These are phyloP conservation scores for Mimosa pudica DNA, from an alignment of 306 rosid genomes.

Conservation along the genomic window DNA sequence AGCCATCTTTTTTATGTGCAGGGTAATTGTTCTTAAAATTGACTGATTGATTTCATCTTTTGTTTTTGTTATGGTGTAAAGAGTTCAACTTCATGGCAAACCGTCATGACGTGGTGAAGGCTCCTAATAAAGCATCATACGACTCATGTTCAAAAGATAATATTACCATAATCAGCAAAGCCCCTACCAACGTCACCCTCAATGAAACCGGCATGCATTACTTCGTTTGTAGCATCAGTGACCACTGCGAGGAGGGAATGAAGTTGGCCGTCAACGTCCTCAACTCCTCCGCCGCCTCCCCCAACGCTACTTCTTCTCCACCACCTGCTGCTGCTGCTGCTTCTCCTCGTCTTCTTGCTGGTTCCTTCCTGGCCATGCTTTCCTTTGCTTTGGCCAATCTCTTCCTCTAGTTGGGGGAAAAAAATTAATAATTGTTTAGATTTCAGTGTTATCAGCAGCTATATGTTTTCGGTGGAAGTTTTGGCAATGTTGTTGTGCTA, in stretches of 20 bases:
- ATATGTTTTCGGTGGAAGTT: no score
- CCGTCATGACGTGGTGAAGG: neutral
- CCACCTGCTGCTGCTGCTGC: neutral
- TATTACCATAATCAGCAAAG: neutral
- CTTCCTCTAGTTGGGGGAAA: neutral
- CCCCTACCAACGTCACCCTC: constrained; percentile 22
- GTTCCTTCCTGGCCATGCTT: neutral
- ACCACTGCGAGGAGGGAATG: constrained; percentile 9
- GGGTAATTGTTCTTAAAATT: no score
- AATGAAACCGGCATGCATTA: constrained; percentile 16
- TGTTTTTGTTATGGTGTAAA: neutral
- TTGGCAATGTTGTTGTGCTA: no score
- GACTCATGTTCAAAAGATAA: neutral
- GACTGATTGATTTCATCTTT: neutral
- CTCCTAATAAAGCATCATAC: constrained; percentile 27
- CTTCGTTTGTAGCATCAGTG: constrained; percentile 27
- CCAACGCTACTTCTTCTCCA: neutral
- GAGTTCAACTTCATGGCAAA: constrained; percentile 17
- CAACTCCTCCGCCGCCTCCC: neutral
- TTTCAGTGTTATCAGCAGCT: no score
- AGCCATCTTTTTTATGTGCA: no score
- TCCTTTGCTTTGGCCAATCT: neutral
- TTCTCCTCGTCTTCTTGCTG: neutral
- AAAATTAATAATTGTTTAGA: no score
- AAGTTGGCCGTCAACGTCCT: constrained; percentile 28